Percentiles rank a stretch among this genome's conserved stretches.
Conservation (phyloP, 345 rosid species). For the Gossypium rotundifolium region DNA sequence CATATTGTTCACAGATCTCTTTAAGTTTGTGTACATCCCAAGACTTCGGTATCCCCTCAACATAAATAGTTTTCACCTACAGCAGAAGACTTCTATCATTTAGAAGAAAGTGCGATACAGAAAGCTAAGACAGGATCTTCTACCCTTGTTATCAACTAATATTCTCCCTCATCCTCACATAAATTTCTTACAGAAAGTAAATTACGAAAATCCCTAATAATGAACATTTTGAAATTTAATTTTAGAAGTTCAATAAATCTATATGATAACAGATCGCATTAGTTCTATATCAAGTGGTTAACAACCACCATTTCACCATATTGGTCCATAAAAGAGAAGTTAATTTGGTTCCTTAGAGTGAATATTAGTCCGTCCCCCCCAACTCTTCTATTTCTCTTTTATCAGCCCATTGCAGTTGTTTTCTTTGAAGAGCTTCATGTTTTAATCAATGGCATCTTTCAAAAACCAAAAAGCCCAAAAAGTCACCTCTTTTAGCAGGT, state of each 20-base stretch:
- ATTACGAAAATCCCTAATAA: background rate
- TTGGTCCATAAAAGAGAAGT: background rate
- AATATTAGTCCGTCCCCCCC: background rate
- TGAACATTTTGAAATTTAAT: background rate
- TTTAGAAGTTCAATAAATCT: background rate
- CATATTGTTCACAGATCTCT: slow-evolving; percentile 21
- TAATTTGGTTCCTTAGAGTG: background rate
- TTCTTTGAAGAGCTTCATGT: background rate
- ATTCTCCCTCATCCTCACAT: background rate
- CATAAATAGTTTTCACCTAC: slow-evolving; percentile 23
- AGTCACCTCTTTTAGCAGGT: background rate
- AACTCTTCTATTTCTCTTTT: too few species aligned
- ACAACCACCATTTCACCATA: background rate
- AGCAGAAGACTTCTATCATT: slow-evolving; percentile 5
- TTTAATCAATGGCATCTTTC: background rate
- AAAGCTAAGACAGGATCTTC: background rate
- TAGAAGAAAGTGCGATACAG: background rate
- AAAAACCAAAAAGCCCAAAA: background rate
- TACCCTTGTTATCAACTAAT: slow-evolving; percentile 3
- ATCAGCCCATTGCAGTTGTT: background rate
- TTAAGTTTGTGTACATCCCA: slow-evolving; percentile 21
- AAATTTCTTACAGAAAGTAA: background rate
- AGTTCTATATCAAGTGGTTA: background rate
- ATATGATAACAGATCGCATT: background rate
- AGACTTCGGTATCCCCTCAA: slow-evolving; percentile 17